Evolutionary conservation across 345 rosid species (phyloP), one percentile per base, ranked within the genome.

Genomic region (Gossypioides kirkii): DNA sequence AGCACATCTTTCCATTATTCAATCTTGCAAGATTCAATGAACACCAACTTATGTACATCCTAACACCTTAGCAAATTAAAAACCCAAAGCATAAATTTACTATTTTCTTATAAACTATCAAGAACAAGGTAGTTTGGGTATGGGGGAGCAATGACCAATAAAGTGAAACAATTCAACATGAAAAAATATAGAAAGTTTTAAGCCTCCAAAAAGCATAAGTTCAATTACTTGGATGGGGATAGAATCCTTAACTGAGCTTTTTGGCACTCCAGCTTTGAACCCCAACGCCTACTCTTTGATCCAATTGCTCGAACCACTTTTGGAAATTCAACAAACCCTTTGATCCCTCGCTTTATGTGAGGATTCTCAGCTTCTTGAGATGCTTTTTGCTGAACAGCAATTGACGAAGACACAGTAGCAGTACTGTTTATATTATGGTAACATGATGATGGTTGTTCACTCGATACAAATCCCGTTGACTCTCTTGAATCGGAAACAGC

Each of bases 291-390:
- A 65, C 85, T 77, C 73, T 82, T 91, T 8, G 94, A 85, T 80
- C 91, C 87, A 3, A 85, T 81, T 28, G 94, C 87, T 84, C 93
- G 81, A 69, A 91, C 83, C 42, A 86, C 90, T 80, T 89, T 84
- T 0, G 93, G 96, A 45, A 94, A 91, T 76, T 92, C 98, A 1
- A 92, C 96, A 41, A 89, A 89, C 72, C 98, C 98, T 82, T 85
- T 88, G 69, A 91, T 93, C 80, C 96, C 98, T 85, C 90, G 77
- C 84, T 77, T 91, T 61, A 89, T 90, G 50, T 94, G 96, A 10
- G 91, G 97, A 82, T 94, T 91, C 80, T 94, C 98, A 4, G 85
- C 68, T 75, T 86, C 90, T 20, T 82, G 69, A 0, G 82, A 82
- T 12, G 77, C 71, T 76, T 77, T 81, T 41, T 83, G 28, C 42